Conservation (phyloP, 2,329 filamentous ascomycete species). For the Fusarium keratoplasticum region DNA sequence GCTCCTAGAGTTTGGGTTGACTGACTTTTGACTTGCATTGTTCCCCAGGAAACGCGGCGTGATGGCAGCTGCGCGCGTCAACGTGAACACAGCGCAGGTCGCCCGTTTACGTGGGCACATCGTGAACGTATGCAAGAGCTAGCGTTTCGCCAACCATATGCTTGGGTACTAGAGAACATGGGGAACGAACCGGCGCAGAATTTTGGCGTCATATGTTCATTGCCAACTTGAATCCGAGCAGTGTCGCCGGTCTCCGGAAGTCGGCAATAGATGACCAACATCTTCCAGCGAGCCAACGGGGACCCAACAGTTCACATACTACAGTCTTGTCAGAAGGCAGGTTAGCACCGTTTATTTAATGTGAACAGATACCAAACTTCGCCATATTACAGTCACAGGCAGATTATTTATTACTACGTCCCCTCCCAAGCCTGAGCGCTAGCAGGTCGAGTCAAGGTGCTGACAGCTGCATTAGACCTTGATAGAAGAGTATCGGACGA, state of each 20-base stretch:
- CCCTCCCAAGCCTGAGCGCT: background rate
- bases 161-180: background rate
- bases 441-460: background rate
- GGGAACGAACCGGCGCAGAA: too few species aligned
- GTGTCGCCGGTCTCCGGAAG: background rate
- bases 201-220: background rate
- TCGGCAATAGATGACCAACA: background rate
- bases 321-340: fast-evolving
- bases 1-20: background rate
- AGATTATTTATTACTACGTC: background rate
- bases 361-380: background rate
- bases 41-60: background rate
- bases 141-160: background rate
- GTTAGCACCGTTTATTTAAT: fast-evolving
- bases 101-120: background rate
- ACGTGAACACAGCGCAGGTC: background rate
- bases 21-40: background rate
- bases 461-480: background rate
- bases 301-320: background rate
- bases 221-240: background rate
- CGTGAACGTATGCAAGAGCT: background rate
- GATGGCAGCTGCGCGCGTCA: background rate
- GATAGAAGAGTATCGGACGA: background rate
- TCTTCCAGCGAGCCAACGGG: background rate
- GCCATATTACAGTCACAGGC: background rate